Conservation (phyloP, 768 basidiomycete genomes). For the Flagelloscypha sp. region DNA sequence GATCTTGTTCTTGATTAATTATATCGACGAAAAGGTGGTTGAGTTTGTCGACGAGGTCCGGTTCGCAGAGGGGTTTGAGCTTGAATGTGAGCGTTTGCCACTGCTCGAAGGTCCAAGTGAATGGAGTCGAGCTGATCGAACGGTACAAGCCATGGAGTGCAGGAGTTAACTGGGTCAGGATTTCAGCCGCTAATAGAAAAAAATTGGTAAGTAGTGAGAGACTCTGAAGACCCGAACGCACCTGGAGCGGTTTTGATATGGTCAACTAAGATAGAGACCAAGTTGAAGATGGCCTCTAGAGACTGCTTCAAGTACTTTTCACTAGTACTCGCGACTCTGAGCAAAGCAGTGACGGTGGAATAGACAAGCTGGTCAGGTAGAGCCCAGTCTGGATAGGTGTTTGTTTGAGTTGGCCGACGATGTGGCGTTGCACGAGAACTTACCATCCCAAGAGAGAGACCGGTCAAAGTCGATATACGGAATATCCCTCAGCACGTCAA, state of each 20-base stretch:
- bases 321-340: slow-evolving; percentile 54
- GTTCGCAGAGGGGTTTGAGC: slow-evolving; percentile 54
- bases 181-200: slow-evolving; percentile 45
- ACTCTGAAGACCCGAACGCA: slow-evolving; percentile 24
- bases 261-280: slow-evolving; percentile 49
- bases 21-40: slow-evolving; percentile 65
- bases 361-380: slow-evolving; percentile 79
- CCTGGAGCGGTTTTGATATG: slow-evolving; percentile 46
- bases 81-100: slow-evolving; percentile 51
- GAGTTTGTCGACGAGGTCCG: slow-evolving; percentile 61
- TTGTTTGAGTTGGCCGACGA: neutral
- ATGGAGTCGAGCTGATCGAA: slow-evolving; percentile 72
- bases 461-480: slow-evolving; percentile 72
- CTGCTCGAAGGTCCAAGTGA: slow-evolving; percentile 61
- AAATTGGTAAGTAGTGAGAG: neutral
- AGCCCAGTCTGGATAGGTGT: slow-evolving; percentile 58
- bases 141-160: slow-evolving; percentile 83
- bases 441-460: slow-evolving; percentile 76
- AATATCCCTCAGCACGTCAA: slow-evolving; percentile 63
- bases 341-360: slow-evolving; percentile 67
- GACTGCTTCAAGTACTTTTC: slow-evolving; percentile 40
- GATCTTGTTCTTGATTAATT: slow-evolving; percentile 42
- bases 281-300: slow-evolving; percentile 51
- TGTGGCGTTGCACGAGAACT: slow-evolving; percentile 8
- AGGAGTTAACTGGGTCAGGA: slow-evolving; percentile 70